phyloP scores from a whole-genome alignment of 257 asterid species.

The Solanum rostratum region DNA sequence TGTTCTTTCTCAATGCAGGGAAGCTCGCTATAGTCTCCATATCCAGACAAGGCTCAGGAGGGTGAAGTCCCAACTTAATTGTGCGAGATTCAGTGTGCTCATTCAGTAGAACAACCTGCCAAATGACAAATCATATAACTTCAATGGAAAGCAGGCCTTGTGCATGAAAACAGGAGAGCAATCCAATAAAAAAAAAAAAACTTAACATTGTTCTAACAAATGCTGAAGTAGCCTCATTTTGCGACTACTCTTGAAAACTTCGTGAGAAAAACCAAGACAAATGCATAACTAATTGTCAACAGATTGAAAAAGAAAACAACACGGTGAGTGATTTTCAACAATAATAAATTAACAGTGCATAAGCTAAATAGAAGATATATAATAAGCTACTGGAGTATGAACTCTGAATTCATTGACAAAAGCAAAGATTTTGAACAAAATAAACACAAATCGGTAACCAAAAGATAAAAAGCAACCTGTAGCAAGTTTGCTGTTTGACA shows the following conservation, averaged over 20 bases:
- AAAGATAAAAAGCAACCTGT: slow-evolving; percentile 37
- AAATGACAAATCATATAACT: slow-evolving; percentile 6
- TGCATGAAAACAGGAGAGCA: not conserved
- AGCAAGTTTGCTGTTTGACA: slow-evolving; percentile 38
- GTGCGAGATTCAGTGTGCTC: slow-evolving; percentile 75
- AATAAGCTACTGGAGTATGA: not conserved
- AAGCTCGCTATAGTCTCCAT: slow-evolving; percentile 56
- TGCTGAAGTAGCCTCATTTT: not conserved
- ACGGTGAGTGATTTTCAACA: not conserved
- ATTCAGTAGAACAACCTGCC: slow-evolving; percentile 76
- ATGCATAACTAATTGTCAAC: not conserved
- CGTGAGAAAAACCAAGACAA: not conserved
- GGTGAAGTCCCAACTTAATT: slow-evolving; percentile 64
- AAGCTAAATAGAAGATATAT: not conserved
- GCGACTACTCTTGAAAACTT: not conserved
- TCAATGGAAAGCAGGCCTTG: not conserved
- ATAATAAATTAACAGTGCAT: not conserved
- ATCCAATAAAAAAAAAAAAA: not conserved
- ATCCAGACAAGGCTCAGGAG: slow-evolving; percentile 47
- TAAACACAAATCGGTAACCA: not conserved
- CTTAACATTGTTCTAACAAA: not conserved
- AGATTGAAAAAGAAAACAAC: not conserved
- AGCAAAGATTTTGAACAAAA: not conserved
- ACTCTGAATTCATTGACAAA: not conserved
- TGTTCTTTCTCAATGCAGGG: slow-evolving; percentile 38